Evolutionary conservation across 352 stramenopile genomes (phyloP).

Genomic region (Thraustochytrium sp.): DNA sequence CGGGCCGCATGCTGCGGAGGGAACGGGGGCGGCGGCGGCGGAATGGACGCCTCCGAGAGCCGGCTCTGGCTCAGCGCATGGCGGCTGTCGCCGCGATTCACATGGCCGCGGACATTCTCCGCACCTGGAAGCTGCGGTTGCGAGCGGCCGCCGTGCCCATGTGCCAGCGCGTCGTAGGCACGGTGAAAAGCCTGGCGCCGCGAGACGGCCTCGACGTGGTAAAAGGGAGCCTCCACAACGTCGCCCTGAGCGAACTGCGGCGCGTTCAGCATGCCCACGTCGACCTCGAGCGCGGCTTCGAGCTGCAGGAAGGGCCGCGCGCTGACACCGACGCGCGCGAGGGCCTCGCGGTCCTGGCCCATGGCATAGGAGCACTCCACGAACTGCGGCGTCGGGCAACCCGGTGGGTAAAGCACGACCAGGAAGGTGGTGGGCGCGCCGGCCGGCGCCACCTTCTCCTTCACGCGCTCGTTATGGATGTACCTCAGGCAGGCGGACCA

Average conservation of each 20-base stretch:
- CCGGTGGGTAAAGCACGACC: background rate
- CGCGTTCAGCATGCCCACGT: background rate
- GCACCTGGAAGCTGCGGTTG: no score
- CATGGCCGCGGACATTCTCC: no score
- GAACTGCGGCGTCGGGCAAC: background rate
- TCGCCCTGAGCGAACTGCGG: background rate
- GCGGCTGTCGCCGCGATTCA: no score
- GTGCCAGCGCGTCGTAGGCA: background rate
- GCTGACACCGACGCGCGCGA: background rate
- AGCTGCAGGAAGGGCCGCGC: constrained; percentile 11
- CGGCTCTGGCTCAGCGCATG: no score
- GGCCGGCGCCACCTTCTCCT: constrained; percentile 14
- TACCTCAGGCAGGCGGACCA: constrained; percentile 29
- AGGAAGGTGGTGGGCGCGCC: background rate
- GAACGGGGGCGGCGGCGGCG: no score
- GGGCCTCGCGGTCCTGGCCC: background rate
- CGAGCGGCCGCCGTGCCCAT: background rate
- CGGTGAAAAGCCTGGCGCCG: background rate
- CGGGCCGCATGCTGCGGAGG: no score
- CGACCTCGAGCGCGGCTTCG: constrained; percentile 9
- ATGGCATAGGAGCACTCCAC: constrained; percentile 19
- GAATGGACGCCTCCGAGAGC: no score
- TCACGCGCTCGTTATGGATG: constrained; percentile 26
- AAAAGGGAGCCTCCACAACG: background rate
- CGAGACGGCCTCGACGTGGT: constrained; percentile 5